Conservation (phyloP, 495 filamentous ascomycete species). For the Penicillium tannophilum region DNA sequence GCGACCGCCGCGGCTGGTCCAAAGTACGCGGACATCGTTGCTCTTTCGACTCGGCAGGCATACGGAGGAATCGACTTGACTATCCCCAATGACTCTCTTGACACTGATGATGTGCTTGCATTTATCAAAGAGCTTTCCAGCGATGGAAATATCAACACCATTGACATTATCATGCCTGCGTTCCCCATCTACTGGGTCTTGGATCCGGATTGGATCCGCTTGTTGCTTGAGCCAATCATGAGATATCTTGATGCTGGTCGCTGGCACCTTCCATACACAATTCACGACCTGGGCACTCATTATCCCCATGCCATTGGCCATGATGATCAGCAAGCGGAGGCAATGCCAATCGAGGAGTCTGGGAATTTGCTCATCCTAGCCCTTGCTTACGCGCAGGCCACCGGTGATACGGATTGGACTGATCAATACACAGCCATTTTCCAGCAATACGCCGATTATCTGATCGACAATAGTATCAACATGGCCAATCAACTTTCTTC, state of each 20-base stretch:
- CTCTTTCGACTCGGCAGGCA: slow-evolving; percentile 50
- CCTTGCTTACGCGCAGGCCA: slow-evolving; percentile 44
- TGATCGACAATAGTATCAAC: slow-evolving; percentile 50
- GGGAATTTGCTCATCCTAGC: slow-evolving; percentile 49
- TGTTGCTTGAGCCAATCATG: slow-evolving; percentile 53
- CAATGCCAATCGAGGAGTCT: slow-evolving; percentile 52
- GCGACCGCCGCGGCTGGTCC: slow-evolving; percentile 34
- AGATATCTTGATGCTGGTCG: slow-evolving; percentile 48
- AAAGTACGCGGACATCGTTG: slow-evolving; percentile 52
- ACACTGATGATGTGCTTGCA: slow-evolving; percentile 44
- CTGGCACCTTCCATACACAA: slow-evolving; percentile 44
- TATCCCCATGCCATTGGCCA: slow-evolving; percentile 56
- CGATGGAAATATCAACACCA: slow-evolving; percentile 55
- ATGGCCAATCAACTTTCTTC: slow-evolving; percentile 55
- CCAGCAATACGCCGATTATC: slow-evolving; percentile 53
- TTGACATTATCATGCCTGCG: slow-evolving; percentile 54
- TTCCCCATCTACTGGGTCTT: slow-evolving; percentile 53
- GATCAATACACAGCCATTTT: slow-evolving; percentile 37
- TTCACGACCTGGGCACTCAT: slow-evolving; percentile 49
- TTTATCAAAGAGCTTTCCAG: slow-evolving; percentile 58
- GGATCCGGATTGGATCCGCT: slow-evolving; percentile 50
- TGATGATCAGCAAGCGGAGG: slow-evolving; percentile 44
- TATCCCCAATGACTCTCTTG: slow-evolving; percentile 43
- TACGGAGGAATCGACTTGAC: slow-evolving; percentile 52
- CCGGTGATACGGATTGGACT: slow-evolving; percentile 41